These are phyloP conservation scores for Cylindrodendrum hubeiense DNA, from an alignment of 2,329 filamentous ascomycete species.

Conservation along the genomic window DNA sequence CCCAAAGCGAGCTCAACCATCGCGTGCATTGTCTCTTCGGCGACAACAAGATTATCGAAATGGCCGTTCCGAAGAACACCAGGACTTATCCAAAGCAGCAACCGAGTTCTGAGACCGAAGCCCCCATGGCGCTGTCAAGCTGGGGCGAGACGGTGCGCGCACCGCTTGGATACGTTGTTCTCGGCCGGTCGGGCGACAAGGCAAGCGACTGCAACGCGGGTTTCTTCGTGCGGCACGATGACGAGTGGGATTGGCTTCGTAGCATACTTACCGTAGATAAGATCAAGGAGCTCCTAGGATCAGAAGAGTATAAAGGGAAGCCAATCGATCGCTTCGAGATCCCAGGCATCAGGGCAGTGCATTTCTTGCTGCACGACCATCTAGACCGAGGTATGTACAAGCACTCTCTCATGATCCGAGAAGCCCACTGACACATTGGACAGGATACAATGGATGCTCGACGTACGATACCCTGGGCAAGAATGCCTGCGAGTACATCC, in stretches of 20 bases:
- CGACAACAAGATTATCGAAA: slow-evolving; percentile 17
- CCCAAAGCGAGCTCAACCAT: slow-evolving; percentile 34
- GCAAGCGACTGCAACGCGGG: slow-evolving; percentile 55
- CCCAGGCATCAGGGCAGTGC: slow-evolving; percentile 7
- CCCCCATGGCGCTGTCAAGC: slow-evolving; percentile 9
- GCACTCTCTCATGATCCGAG: not conserved
- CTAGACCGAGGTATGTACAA: slow-evolving; percentile 3
- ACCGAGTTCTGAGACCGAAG: slow-evolving; percentile 34
- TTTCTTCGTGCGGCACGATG: slow-evolving; percentile 54
- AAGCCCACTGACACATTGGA: not conserved
- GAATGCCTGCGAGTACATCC: slow-evolving; percentile 45
- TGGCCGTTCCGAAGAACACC: slow-evolving; percentile 30
- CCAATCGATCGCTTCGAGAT: slow-evolving; percentile 51
- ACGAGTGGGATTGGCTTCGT: slow-evolving; percentile 58
- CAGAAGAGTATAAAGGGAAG: slow-evolving; percentile 46
- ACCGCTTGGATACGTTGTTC: slow-evolving; percentile 41
- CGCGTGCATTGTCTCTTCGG: not conserved
- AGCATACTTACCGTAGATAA: slow-evolving; percentile 52
- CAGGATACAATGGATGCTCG: not conserved
- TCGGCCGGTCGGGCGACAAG: slow-evolving; percentile 49
- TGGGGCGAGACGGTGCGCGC: slow-evolving; percentile 32
- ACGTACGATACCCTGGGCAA: slow-evolving; percentile 47
- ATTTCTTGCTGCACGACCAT: slow-evolving; percentile 15
- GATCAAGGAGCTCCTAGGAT: slow-evolving; percentile 49
- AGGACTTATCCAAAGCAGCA: slow-evolving; percentile 28